Conservation (phyloP, 257 asterid genomes). For the Solanum paucissectum region DNA sequence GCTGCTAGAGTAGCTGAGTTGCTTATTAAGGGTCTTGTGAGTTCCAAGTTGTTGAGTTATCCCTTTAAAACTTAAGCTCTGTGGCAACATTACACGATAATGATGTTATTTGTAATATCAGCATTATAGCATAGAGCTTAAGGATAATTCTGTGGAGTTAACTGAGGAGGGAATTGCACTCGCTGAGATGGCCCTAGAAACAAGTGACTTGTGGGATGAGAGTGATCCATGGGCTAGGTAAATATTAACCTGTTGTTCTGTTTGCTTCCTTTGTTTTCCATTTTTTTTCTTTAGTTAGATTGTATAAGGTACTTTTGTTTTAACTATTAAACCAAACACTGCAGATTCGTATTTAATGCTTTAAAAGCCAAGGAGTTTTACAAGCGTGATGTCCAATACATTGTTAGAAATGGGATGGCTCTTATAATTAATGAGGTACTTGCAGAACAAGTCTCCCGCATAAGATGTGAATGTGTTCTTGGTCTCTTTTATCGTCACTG, state of each 20-base stretch:
- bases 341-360: slow-evolving; percentile 88
- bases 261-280: background rate
- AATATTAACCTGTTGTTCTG: slow-evolving; percentile 5
- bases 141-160: slow-evolving; percentile 89
- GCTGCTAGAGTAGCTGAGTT: slow-evolving; percentile 92
- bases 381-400: slow-evolving; percentile 87
- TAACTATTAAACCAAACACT: background rate
- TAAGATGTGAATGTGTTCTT: background rate
- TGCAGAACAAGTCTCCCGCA: background rate
- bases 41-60: slow-evolving; percentile 11
- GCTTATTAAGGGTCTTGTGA: slow-evolving; percentile 61
- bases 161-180: slow-evolving; percentile 83
- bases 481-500: background rate
- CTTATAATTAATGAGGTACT: slow-evolving; percentile 86
- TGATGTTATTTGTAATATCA: slow-evolving; percentile 18
- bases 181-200: slow-evolving; percentile 94
- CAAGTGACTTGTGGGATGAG: slow-evolving; percentile 96
- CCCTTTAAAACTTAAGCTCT: background rate
- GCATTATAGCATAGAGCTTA: slow-evolving; percentile 92
- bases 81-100: background rate
- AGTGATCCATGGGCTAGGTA: slow-evolving; percentile 99
- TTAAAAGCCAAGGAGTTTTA: slow-evolving; percentile 92
- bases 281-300: background rate
- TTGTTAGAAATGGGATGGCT: slow-evolving; percentile 83
- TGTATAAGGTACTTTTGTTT: background rate